Percentiles rank a stretch among this genome's conserved stretches.
Evolutionary conservation across 345 rosid genomes (phyloP).

Genomic region (Salix udensis): DNA sequence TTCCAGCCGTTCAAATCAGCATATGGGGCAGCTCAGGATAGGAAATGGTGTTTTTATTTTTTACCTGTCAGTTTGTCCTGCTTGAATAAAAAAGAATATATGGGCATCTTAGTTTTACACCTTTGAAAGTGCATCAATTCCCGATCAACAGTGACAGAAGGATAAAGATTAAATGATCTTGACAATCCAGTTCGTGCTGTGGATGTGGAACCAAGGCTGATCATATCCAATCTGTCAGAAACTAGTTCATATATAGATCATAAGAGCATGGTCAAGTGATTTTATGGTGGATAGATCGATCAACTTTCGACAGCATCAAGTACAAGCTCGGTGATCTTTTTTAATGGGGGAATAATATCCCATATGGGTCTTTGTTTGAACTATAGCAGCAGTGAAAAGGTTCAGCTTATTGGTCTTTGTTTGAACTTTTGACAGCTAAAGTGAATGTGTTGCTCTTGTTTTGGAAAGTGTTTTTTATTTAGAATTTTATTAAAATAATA

Average conservation of each 20-base stretch:
- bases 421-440: too few species aligned
- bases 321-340: not conserved
- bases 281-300: not conserved
- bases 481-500: too few species aligned
- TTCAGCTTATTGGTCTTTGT: not conserved
- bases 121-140: conserved; percentile 10
- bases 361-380: not conserved
- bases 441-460: too few species aligned
- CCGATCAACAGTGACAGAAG: conserved; percentile 6
- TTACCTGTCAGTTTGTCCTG: not conserved
- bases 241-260: not conserved
- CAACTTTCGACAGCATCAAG: not conserved
- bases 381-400: not conserved
- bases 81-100: not conserved
- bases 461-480: too few species aligned
- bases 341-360: not conserved
- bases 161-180: not conserved
- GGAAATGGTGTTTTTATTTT: not conserved
- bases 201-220: not conserved
- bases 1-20: not conserved
- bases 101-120: conserved; percentile 2
- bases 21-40: not conserved
- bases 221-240: not conserved
- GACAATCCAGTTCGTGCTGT: not conserved
- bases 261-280: not conserved